Percentiles rank a stretch among this genome's conserved stretches.
phyloP scores from a whole-genome alignment of 2,329 filamentous ascomycete genomes.

The Didymosphaeria variabile region DNA sequence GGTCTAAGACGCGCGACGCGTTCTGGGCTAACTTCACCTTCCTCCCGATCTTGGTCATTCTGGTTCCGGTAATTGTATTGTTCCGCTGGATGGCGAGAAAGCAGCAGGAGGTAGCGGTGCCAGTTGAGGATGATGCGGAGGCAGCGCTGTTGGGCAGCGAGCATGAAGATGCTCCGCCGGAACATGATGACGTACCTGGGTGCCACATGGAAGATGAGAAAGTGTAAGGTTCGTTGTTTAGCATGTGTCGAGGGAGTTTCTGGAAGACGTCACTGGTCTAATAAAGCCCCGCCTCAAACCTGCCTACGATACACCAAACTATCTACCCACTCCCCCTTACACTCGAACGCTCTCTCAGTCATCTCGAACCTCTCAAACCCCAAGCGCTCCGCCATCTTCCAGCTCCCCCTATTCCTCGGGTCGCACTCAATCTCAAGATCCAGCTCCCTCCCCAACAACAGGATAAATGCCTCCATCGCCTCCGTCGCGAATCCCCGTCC shows the following conservation, averaged over 20 bases:
- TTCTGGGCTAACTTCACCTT: constrained; percentile 24
- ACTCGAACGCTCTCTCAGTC: too few relatives aligned
- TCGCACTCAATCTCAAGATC: too few relatives aligned
- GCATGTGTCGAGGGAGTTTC: too few relatives aligned
- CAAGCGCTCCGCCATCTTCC: too few relatives aligned
- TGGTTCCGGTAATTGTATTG: constrained; percentile 24
- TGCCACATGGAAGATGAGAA: constrained; percentile 23
- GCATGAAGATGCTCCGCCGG: constrained; percentile 26
- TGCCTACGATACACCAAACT: not conserved
- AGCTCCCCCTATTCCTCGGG: too few relatives aligned
- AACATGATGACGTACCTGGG: constrained; percentile 32
- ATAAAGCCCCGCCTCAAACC: too few relatives aligned
- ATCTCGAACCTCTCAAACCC: too few relatives aligned
- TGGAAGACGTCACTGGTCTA: too few relatives aligned
- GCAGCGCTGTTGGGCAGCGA: constrained; percentile 27
- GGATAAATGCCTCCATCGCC: too few relatives aligned
- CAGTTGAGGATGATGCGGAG: constrained; percentile 28
- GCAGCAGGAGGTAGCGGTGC: constrained; percentile 14
- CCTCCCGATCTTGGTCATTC: constrained; percentile 26
- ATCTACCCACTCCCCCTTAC: too few relatives aligned
- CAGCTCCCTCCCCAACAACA: too few relatives aligned
- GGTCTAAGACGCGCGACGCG: constrained; percentile 20
- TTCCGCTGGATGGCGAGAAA: constrained; percentile 24
- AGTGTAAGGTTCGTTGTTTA: not conserved
- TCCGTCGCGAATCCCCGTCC: too few relatives aligned